These are phyloP conservation scores for Penicillium bovifimosum DNA, from an alignment of 495 filamentous ascomycete species.

Conservation along the genomic window DNA sequence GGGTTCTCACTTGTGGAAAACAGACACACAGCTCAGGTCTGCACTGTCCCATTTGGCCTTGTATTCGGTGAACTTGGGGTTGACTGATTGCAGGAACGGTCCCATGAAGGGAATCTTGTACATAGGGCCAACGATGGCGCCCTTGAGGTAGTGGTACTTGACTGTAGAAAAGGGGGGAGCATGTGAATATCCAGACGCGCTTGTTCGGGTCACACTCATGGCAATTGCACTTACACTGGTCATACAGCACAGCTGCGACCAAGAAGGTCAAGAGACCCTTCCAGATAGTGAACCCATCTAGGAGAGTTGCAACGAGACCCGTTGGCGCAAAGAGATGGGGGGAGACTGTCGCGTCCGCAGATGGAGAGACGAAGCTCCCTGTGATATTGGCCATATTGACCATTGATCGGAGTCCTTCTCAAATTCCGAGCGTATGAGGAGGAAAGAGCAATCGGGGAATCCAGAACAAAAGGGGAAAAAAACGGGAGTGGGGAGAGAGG, in stretches of 20 bases:
- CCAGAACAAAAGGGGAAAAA: slow-evolving; percentile 9
- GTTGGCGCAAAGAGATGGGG: slow-evolving; percentile 40
- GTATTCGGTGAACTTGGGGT: slow-evolving; percentile 89
- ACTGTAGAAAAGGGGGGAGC: slow-evolving; percentile 44
- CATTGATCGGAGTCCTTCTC: slow-evolving; percentile 1
- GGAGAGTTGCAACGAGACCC: slow-evolving; percentile 39
- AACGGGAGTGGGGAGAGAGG: slow-evolving; percentile 14
- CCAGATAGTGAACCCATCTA: slow-evolving; percentile 56
- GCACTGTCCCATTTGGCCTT: slow-evolving; percentile 88
- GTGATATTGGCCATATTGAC: slow-evolving; percentile 56
- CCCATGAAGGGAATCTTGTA: slow-evolving; percentile 94
- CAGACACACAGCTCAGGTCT: slow-evolving; percentile 89
- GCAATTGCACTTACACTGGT: slow-evolving; percentile 62
- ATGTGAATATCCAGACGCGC: slow-evolving; percentile 4
- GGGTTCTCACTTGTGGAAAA: slow-evolving; percentile 93
- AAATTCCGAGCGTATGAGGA: neutral
- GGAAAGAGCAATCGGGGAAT: neutral
- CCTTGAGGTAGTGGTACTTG: slow-evolving; percentile 81
- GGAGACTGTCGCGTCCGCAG: slow-evolving; percentile 59
- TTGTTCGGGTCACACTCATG: neutral
- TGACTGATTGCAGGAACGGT: slow-evolving; percentile 85
- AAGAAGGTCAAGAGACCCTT: slow-evolving; percentile 61
- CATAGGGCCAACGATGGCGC: slow-evolving; percentile 71
- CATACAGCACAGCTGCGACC: slow-evolving; percentile 67
- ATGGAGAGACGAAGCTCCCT: slow-evolving; percentile 69